Evolutionary conservation across 495 filamentous ascomycete species (phyloP), one percentile per base, ranked within the genome.

Genomic region (Aspergillus baeticus): DNA sequence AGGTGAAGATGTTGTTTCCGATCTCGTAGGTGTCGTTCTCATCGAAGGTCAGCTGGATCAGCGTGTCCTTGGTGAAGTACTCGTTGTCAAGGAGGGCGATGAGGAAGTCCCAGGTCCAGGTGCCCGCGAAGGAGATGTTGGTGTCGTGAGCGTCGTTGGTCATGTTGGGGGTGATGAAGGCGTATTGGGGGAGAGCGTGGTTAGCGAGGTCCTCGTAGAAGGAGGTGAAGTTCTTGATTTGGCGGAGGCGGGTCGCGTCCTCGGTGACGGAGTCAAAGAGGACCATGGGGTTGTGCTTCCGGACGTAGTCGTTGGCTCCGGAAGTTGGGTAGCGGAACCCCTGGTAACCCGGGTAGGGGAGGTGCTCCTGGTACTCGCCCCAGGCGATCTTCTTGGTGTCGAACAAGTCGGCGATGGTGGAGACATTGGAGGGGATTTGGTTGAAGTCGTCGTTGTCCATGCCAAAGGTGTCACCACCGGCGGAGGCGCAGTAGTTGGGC

Each of bases 161-260:
- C 86, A 90, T 89, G 75, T 89, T 89, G 17, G 87, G 87, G 13
- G 86, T 90, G 54, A 89, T 81, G 71, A 90, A 89, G 55, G 79
- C 79, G 84, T 84, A 89, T 68, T 90, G 87, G 10, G 87, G 87
- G 14, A 90, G 77, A 29, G 68, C 75, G 56, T 82, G 69, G 47
- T 72, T 61, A 39, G 73, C 63, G 14, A 89, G 69, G 57, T 89
- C 87, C 35, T 77, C 61, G 44, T 75, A 70, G 67, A 89, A 88
- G 45, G 74, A 74, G 20, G 81, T 84, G 62, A 87, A 77, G 69
- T 85, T 87, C 77, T 90, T 88, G 71, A 87, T 83, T 45, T 80
- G 72, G 14, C 78, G 74, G 6, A 83, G 68, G 18, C 85, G 78
- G 6, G 77, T 73, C 0, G 73, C 60, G 51, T 81, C 75, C 14